These are phyloP conservation scores for Phialophora tarda DNA, from an alignment of 2,329 filamentous ascomycete genomes.

Conservation along the genomic window DNA sequence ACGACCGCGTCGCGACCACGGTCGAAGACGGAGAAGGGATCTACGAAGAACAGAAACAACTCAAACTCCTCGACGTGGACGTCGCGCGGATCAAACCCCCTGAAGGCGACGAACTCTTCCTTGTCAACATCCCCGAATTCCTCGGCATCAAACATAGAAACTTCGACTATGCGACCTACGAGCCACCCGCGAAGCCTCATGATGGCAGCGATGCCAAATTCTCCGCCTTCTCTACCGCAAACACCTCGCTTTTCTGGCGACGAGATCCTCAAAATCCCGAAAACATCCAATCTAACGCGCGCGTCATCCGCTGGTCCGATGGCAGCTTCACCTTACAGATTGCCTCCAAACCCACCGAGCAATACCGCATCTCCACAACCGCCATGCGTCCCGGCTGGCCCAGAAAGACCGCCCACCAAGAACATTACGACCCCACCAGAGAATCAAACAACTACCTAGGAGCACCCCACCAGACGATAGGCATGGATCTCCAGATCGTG, in stretches of 20 bases:
- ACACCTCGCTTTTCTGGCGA: conserved; percentile 70
- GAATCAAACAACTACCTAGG: conserved; percentile 70
- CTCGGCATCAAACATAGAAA: conserved; percentile 65
- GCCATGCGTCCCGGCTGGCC: conserved; percentile 59
- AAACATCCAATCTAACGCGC: conserved; percentile 68
- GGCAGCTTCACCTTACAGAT: conserved; percentile 70
- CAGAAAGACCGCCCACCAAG: conserved; percentile 38
- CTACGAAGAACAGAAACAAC: conserved; percentile 51
- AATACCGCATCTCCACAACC: conserved; percentile 65
- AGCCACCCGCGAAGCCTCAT: conserved; percentile 61
- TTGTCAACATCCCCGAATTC: conserved; percentile 68
- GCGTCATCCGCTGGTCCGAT: conserved; percentile 70
- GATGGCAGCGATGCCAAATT: conserved; percentile 55
- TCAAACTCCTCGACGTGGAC: conserved; percentile 45
- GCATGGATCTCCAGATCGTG: conserved; percentile 64
- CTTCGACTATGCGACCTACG: conserved; percentile 66
- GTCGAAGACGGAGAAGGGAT: conserved; percentile 52
- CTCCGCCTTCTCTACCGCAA: conserved; percentile 66
- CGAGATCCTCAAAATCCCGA: conserved; percentile 63
- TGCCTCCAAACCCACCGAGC: conserved; percentile 64
- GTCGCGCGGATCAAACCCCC: conserved; percentile 64
- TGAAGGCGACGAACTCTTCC: conserved; percentile 65
- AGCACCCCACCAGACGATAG: conserved; percentile 61
- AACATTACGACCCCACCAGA: conserved; percentile 58
- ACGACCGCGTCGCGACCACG: conserved; percentile 57